Conservation (phyloP, 2,329 filamentous ascomycete species). For the Sarocladiaceae sp. region DNA sequence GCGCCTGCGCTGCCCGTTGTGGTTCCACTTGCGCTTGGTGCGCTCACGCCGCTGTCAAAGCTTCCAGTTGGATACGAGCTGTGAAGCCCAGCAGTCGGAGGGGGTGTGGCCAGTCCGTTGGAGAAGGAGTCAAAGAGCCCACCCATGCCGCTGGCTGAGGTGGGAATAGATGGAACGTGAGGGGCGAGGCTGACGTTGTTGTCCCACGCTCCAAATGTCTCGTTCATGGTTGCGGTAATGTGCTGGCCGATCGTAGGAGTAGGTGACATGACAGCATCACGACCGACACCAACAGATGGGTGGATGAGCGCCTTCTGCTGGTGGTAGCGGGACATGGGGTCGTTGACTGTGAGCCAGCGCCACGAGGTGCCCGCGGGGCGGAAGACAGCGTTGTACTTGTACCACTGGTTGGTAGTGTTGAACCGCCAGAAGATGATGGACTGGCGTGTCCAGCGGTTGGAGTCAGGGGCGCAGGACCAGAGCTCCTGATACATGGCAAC, state of each 20-base stretch:
- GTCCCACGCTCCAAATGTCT: constrained; percentile 49
- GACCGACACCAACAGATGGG: constrained; percentile 24
- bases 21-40: constrained; percentile 13
- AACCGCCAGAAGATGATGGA: constrained; percentile 60
- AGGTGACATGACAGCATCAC: constrained; percentile 47
- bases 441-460: constrained; percentile 47
- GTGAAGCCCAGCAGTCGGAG: constrained; percentile 46
- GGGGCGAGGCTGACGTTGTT: constrained; percentile 17
- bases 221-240: constrained; percentile 48
- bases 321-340: constrained; percentile 53
- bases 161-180: not conserved
- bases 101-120: constrained; percentile 50
- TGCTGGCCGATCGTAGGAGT: constrained; percentile 44
- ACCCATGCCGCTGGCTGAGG: constrained; percentile 19
- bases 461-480: constrained; percentile 46
- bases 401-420: constrained; percentile 44
- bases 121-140: constrained; percentile 44
- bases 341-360: constrained; percentile 56
- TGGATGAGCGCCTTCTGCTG: constrained; percentile 41
- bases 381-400: constrained; percentile 40
- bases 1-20: constrained; percentile 21
- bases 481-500: constrained; percentile 64
- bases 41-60: constrained; percentile 33
- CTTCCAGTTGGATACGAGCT: constrained; percentile 38
- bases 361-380: constrained; percentile 51